phyloP scores from a whole-genome alignment of 2,329 filamentous ascomycete species.

The Periconia sp. region DNA sequence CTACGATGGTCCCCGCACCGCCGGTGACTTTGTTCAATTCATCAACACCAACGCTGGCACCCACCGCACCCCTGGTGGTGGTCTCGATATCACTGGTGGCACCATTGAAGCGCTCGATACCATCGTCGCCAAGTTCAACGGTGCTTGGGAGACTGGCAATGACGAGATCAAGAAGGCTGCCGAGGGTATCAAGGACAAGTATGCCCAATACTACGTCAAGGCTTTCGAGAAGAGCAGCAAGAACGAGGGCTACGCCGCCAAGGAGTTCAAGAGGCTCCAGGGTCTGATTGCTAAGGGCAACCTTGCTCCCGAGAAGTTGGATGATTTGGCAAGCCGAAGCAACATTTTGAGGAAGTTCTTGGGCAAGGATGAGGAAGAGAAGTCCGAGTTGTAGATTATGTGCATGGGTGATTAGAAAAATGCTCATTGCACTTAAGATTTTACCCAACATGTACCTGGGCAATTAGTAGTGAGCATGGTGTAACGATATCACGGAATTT shows the following conservation, averaged over 20 bases:
- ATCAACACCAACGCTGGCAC: constrained; percentile 89
- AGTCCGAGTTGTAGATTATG: constrained; percentile 71
- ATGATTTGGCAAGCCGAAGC: constrained; percentile 81
- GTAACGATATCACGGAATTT: background rate
- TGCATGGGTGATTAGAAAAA: background rate
- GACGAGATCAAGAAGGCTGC: constrained; percentile 75
- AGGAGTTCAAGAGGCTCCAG: constrained; percentile 81
- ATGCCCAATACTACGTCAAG: constrained; percentile 90
- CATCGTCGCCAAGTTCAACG: constrained; percentile 71
- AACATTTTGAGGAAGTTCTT: constrained; percentile 84
- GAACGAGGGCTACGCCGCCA: constrained; percentile 77
- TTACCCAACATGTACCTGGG: background rate
- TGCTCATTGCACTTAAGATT: background rate
- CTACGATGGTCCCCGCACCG: constrained; percentile 76
- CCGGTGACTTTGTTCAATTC: constrained; percentile 75
- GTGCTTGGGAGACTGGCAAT: constrained; percentile 68
- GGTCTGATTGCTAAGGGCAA: constrained; percentile 84
- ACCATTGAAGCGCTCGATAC: constrained; percentile 78
- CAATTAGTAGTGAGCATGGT: background rate
- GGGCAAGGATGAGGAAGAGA: constrained; percentile 56
- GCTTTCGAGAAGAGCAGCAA: constrained; percentile 82
- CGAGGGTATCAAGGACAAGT: constrained; percentile 66
- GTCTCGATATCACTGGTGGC: constrained; percentile 75
- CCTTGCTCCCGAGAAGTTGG: constrained; percentile 80
- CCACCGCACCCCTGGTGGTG: constrained; percentile 78